Base-by-base conservation (phyloP, 2,329 filamentous ascomycete species). In the Ceratocystis variospora region DNA sequence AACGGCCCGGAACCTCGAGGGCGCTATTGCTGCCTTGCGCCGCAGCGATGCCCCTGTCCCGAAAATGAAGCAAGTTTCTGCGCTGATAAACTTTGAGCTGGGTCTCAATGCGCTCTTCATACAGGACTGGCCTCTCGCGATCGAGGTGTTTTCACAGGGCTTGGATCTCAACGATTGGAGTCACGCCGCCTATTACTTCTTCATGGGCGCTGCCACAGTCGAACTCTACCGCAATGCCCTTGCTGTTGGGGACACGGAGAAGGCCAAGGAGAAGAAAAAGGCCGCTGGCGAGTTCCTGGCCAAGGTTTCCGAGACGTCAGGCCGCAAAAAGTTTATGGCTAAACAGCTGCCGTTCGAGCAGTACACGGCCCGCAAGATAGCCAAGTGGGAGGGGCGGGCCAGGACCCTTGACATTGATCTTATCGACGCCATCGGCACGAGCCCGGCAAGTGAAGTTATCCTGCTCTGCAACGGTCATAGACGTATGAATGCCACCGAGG, bases 391-490 rank as follows among this genome's bases (percentile, higher is more conserved):
- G 72, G 84, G 85, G 37, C 81, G 90, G 25, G 85, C 88, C 3
- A 87, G 86, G 72, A 79, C 82, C 59, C 82, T 86, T 75, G 79
- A 81, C 1, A 76, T 90, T 41, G 82, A 87, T 61, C 78, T 96
- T 2, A 82, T 88, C 1, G 93, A 97, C 71, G 91, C 88, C 0
- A 80, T 95, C 7, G 91, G 91, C 0, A 80, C 89, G 2, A 88
- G 86, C 68, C 94, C 94, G 0, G 79, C 90, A 0, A 84, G 91
- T 71, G 94, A 97, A 77, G 96, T 97, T 88, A 86, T 88, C 12
- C 96, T 93, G 74, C 85, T 97, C 71, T 97, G 92, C 92, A 92
- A 90, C 72, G 93, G 92, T 0, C 85, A 84, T 71, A 93, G 89
- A 75, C 85, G 90, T 65, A 95, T 96, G 89, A 79, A 82, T 1